These are phyloP conservation scores for Geotrichum aggregatum DNA, from an alignment of 1,139 yeast genomes.

Conservation along the genomic window DNA sequence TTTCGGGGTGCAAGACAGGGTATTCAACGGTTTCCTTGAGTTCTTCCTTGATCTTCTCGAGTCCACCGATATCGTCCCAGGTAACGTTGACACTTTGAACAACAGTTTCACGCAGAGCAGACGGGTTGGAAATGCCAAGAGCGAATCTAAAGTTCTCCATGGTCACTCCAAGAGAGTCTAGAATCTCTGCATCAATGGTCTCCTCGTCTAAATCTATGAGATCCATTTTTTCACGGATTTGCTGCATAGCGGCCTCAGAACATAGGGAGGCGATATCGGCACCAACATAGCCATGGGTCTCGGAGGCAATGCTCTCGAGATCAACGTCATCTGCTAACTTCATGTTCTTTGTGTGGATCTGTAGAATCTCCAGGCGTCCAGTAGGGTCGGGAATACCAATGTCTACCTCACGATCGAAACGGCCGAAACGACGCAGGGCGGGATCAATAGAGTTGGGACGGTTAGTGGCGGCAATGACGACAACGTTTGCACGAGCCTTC, in stretches of 20 bases:
- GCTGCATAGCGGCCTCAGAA: slow-evolving; percentile 98
- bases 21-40: slow-evolving; percentile 96
- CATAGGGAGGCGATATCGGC: slow-evolving; percentile 91
- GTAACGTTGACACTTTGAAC: slow-evolving; percentile 97
- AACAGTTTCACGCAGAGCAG: slow-evolving; percentile 98
- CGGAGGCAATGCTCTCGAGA: slow-evolving; percentile 82
- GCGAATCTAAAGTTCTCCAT: slow-evolving; percentile 99
- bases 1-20: slow-evolving; percentile 98
- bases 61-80: slow-evolving; percentile 97
- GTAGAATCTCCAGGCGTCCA: slow-evolving; percentile 93
- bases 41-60: slow-evolving; percentile 92
- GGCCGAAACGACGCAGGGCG: slow-evolving; percentile 95
- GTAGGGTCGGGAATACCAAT: slow-evolving; percentile 98
- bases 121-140: slow-evolving; percentile 95
- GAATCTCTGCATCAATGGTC: slow-evolving; percentile 93
- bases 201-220: slow-evolving; percentile 95
- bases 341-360: slow-evolving; percentile 95
- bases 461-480: slow-evolving; percentile 92
- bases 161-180: slow-evolving; percentile 94
- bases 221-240: slow-evolving; percentile 99
- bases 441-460: slow-evolving; percentile 98
- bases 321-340: slow-evolving; percentile 93
- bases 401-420: slow-evolving; percentile 98
- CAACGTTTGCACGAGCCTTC: slow-evolving; percentile 97
- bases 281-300: slow-evolving; percentile 98